These are phyloP conservation scores for Chrysanthemum seticuspe DNA, from an alignment of 129 eudicot species.

Conservation along the genomic window DNA sequence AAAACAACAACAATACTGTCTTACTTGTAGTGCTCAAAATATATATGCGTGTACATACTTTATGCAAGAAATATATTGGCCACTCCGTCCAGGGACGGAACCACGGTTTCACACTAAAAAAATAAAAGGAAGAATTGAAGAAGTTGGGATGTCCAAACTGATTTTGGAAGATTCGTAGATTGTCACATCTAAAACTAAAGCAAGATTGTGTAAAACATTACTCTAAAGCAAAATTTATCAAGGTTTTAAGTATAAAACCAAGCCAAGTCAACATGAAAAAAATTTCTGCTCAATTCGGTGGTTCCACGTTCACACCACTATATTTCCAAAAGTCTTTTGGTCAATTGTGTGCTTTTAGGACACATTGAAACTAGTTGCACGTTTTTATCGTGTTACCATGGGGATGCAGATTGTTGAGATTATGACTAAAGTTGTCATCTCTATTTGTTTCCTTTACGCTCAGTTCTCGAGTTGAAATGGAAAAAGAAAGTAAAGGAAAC, in stretches of 20 bases:
- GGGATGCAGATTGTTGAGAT: background rate
- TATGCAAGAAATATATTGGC: no score
- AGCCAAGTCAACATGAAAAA: background rate
- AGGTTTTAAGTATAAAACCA: background rate
- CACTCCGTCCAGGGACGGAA: no score
- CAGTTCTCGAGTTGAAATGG: no score
- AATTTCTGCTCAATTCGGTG: background rate
- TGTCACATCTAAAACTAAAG: background rate
- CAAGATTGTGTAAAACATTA: background rate
- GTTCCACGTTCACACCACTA: background rate
- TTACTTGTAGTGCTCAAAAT: no score
- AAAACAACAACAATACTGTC: background rate
- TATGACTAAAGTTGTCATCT: background rate
- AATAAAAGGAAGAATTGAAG: background rate
- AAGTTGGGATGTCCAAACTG: background rate
- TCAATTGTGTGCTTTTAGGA: background rate
- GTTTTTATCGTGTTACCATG: background rate
- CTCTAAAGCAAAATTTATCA: background rate
- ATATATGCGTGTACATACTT: no score
- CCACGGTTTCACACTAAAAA: no score
- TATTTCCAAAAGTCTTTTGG: background rate
- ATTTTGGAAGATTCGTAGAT: background rate
- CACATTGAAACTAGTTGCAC: background rate
- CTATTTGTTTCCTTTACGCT: background rate
- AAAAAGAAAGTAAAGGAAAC: no score